Evolutionary conservation across 2,329 filamentous ascomycete species (phyloP), one percentile per base, ranked within the genome.

Genomic region (Ophiostoma sp.): DNA sequence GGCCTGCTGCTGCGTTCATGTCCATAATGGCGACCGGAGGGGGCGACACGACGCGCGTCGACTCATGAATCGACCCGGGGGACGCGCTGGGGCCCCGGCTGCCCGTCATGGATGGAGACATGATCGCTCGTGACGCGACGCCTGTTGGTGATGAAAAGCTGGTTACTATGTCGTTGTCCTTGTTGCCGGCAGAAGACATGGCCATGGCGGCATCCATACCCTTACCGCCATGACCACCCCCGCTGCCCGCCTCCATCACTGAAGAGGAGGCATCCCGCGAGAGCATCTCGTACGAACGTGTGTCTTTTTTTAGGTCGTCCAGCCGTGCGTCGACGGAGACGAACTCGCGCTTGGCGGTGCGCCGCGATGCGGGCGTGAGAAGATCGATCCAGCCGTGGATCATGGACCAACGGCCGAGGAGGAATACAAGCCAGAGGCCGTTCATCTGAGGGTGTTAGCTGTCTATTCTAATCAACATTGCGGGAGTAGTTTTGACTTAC

Each of bases 361-460:
- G 48, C 83, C 82, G 74, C 89, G 82, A 68, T 12, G 84, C 79
- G 50, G 82, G 80, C 72, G 81, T 84, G 76, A 90, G 81, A 57
- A 95, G 83, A 33, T 97, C 90, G 57, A 85, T 77, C 96, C 96
- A 99, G 75, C 92, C 96, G 2, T 86, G 88, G 72, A 97, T 85
- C 91, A 98, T 97, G n/a, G 92, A 91, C 81, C 89, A 90, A 70
- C 95, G 91, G 50, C 92, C 92, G 42, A 98, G 89, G 74, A 98
- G 89, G 72, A 97, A 82, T 73, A 97, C 87, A 69, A 92, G 89
- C 90, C 95, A 97, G 66, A 98, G 84, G 8, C 95, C 95, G 76
- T 95, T 95, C 76, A 94, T 86, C 91, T 93, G 15, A 5, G 28
- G 8, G 6, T 33, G 52, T 69, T 48, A 59, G 59, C 22, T 5